These are phyloP conservation scores for Xylaria sp. DNA, from an alignment of 2,329 filamentous ascomycete genomes.

Conservation along the genomic window DNA sequence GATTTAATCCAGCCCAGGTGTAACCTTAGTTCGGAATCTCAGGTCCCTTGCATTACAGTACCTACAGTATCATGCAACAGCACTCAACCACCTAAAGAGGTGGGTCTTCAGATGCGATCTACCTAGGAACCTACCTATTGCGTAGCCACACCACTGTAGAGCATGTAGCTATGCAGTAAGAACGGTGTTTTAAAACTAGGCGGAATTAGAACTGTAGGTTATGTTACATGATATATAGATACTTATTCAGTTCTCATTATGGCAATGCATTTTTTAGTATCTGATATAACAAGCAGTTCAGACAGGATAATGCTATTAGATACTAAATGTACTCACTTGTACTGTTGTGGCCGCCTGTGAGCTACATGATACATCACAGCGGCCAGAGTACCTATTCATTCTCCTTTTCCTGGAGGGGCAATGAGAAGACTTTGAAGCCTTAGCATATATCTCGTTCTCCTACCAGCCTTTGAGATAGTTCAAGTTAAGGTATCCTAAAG, in stretches of 20 bases:
- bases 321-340: background rate
- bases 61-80: constrained; percentile 3
- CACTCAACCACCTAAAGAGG: background rate
- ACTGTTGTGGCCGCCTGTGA: background rate
- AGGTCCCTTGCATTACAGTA: constrained; percentile 3
- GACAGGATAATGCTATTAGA: background rate
- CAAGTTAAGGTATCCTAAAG: background rate
- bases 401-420: background rate
- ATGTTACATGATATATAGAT: background rate
- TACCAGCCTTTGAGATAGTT: background rate
- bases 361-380: background rate
- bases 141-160: background rate
- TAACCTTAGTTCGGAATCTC: background rate
- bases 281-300: background rate
- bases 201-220: background rate
- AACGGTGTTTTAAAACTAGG: background rate
- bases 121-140: too few species aligned
- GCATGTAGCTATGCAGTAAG: too few species aligned
- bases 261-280: too few species aligned
- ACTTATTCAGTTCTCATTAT: background rate
- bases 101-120: constrained; percentile 6
- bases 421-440: background rate
- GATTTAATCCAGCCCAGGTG: background rate
- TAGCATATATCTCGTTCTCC: background rate
- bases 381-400: constrained; percentile 2